A percentile compares a stretch with the other conserved stretches of the same genome.
Conservation (phyloP, 345 rosid species). For the Citrus mangshanensis region DNA sequence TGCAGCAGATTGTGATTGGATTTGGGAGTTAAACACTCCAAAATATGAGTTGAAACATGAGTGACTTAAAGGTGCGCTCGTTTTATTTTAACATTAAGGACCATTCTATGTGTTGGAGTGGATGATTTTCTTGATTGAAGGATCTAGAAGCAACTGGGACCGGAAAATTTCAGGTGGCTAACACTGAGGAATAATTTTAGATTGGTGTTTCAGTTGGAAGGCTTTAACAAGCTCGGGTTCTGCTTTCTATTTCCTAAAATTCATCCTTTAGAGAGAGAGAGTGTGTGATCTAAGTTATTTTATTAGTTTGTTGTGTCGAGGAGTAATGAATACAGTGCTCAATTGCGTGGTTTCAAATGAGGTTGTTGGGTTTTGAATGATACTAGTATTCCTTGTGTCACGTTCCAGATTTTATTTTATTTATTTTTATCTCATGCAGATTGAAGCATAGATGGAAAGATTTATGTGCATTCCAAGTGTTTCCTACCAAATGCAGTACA, state of each 20-base stretch:
- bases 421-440: constrained; percentile 34
- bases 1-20: not conserved
- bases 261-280: not conserved
- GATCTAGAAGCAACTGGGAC: not conserved
- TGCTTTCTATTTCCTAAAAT: not conserved
- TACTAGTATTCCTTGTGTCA: not conserved
- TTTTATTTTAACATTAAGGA: not conserved
- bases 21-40: not conserved
- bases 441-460: constrained; percentile 69
- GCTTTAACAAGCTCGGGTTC: not conserved
- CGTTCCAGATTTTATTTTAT: not conserved
- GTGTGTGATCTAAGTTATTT: not conserved
- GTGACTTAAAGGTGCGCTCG: not conserved
- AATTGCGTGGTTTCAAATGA: not conserved
- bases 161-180: not conserved
- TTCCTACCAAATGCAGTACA: constrained; percentile 77
- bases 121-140: not conserved
- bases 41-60: not conserved
- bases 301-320: not conserved
- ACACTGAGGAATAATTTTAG: not conserved
- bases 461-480: constrained; percentile 69
- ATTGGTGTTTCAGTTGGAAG: not conserved
- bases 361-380: not conserved
- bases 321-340: not conserved
- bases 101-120: not conserved